A percentile compares a stretch with the other conserved stretches of the same genome.
Conservation (phyloP, 345 rosid species). For the Mangifera indica region DNA sequence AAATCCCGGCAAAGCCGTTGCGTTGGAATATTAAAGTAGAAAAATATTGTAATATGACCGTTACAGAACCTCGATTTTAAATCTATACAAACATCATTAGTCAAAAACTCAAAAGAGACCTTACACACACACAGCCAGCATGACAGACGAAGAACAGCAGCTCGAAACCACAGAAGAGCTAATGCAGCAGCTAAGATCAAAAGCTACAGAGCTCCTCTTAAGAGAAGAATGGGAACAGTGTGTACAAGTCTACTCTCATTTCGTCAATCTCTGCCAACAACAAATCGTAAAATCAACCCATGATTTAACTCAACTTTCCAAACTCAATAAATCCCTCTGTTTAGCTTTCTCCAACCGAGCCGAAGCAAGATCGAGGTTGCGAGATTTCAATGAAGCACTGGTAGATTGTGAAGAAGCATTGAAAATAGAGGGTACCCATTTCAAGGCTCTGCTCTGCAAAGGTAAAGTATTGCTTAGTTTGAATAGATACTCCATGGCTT, state of each 20-base stretch:
- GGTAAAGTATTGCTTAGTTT: conserved; percentile 69
- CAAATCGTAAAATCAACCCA: conserved; percentile 32
- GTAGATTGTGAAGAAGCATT: conserved; percentile 65
- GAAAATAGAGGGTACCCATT: conserved; percentile 57
- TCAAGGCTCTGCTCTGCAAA: conserved; percentile 79
- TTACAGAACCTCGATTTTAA: conserved; percentile 38
- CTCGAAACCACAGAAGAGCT: conserved; percentile 30
- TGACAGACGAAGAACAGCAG: conserved; percentile 35
- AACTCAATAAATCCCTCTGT: conserved; percentile 58
- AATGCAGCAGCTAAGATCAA: conserved; percentile 65
- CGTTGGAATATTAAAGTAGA: conserved; percentile 21
- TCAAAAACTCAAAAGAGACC: neutral
- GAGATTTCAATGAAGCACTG: conserved; percentile 50
- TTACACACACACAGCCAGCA: conserved; percentile 11
- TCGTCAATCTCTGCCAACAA: conserved; percentile 55
- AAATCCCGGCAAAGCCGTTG: conserved; percentile 27
- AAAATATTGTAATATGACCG: conserved; percentile 43
- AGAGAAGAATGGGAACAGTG: conserved; percentile 81
- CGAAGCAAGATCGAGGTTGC: conserved; percentile 50
- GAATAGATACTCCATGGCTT: conserved; percentile 60
- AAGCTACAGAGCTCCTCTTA: conserved; percentile 74
- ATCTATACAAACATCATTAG: neutral
- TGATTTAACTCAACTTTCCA: conserved; percentile 30
- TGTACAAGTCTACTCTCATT: conserved; percentile 51
- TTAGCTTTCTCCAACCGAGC: conserved; percentile 78